Percentiles rank a stretch among this genome's conserved stretches.
Evolutionary conservation across 1,139 yeast genomes (phyloP).

Genomic region (Pichia sp.): DNA sequence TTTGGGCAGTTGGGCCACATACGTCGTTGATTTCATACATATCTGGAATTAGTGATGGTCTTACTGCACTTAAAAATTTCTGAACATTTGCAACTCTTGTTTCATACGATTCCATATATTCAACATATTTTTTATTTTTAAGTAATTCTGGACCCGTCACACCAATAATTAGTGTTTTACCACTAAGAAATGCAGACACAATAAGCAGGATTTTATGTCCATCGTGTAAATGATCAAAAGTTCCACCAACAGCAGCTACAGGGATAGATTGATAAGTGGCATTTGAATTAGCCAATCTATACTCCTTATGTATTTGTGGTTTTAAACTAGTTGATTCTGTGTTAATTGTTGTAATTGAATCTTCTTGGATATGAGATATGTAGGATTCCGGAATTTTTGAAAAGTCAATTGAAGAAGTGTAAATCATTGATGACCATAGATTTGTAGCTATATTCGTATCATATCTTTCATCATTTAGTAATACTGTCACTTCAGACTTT

Average conservation of each 20-base stretch:
- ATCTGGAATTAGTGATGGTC: constrained; percentile 37
- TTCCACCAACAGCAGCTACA: constrained; percentile 77
- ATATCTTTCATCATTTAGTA: constrained; percentile 5
- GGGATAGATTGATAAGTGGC: constrained; percentile 2
- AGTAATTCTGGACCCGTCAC: constrained; percentile 76
- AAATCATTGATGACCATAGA: constrained; percentile 3
- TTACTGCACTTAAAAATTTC: constrained; percentile 42
- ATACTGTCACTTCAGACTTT: not conserved
- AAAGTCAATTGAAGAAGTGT: not conserved
- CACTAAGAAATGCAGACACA: constrained; percentile 59
- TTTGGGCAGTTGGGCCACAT: constrained; percentile 91
- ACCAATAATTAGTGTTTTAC: constrained; percentile 60
- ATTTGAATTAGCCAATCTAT: constrained; percentile 3
- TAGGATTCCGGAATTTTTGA: constrained; percentile 1
- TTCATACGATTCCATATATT: constrained; percentile 55
- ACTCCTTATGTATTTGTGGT: not conserved
- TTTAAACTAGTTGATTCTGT: too few species aligned
- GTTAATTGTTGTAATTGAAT: not conserved
- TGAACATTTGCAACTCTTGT: constrained; percentile 43
- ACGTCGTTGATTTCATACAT: constrained; percentile 68
- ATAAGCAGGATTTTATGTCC: constrained; percentile 88
- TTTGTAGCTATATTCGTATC: constrained; percentile 1
- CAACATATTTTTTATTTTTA: constrained; percentile 66
- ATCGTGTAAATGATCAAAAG: constrained; percentile 93
- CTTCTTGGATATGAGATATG: not conserved